Evolutionary conservation across 495 filamentous ascomycete genomes (phyloP).

Genomic region (Annulohypoxylon moriforme): DNA sequence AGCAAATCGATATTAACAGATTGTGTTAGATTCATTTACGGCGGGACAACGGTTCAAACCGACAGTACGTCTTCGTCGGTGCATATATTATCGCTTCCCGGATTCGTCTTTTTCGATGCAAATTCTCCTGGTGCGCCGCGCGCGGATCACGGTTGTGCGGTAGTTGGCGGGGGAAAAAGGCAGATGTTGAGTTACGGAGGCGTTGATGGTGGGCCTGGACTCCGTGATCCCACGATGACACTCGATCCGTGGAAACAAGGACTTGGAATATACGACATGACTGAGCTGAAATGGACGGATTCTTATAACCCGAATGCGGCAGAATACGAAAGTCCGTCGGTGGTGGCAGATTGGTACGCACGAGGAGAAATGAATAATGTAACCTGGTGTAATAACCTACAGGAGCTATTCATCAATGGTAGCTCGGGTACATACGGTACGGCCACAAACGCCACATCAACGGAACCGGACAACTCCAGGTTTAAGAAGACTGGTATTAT

Average conservation of each 20-base stretch:
- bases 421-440: constrained; percentile 15
- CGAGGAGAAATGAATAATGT: constrained; percentile 44
- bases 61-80: constrained; percentile 43
- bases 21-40: constrained; percentile 51
- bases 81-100: constrained; percentile 58
- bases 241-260: constrained; percentile 56
- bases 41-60: constrained; percentile 38
- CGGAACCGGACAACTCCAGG: constrained; percentile 21
- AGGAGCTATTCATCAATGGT: constrained; percentile 41
- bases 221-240: constrained; percentile 33
- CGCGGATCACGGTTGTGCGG: constrained; percentile 47
- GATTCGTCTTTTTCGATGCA: constrained; percentile 58
- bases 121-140: constrained; percentile 40
- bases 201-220: constrained; percentile 39
- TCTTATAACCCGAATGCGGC: constrained; percentile 53
- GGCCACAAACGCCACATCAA: background rate
- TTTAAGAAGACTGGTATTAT: constrained; percentile 31
- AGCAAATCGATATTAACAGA: constrained; percentile 6
- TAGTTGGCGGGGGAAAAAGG: constrained; percentile 53
- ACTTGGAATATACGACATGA: constrained; percentile 57
- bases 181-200: constrained; percentile 57
- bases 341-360: constrained; percentile 50
- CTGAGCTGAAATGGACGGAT: constrained; percentile 51
- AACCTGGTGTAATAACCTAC: constrained; percentile 43
- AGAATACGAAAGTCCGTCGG: constrained; percentile 48